Evolutionary conservation across 768 basidiomycete genomes (phyloP), one percentile per base, ranked within the genome.

Genomic region (Kwoniella bestiolae): DNA sequence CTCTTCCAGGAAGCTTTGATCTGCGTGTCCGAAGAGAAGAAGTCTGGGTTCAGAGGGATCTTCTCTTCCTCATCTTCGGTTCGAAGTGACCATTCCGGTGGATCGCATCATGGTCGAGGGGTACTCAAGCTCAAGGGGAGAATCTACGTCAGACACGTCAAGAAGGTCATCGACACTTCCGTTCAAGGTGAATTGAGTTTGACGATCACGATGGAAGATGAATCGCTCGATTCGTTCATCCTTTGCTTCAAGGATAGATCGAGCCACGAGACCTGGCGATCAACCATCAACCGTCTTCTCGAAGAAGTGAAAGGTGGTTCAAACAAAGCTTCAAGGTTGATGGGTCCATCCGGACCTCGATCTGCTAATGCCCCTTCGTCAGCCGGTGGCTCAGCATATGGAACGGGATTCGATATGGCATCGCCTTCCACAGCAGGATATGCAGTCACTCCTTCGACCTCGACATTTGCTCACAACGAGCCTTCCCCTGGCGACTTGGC

Each of bases 121-220:
- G 90, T 90, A 38, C 85, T 99, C 29, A 87, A 92, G 11, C 86
- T 98, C 44, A 97, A 96, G 77, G 96, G 96, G 0, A 85, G 94
- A 52, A 96, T 99, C 69, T 98, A 94, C 82, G 90, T 98, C 38
- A 87, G 91, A 26, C 95, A 98, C 81, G 94, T 99, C 82, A 89
- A 90, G 71, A 88, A 89, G 59, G 90, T 99, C 58, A 88, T 88
- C 29, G 90, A 93, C 64, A 88, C 88, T 34, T 89, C 89, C 2
- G 60, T 70, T 2, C 73, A 65, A 18, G 89, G 89, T 34, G 94
- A 95, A 80, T 85, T 96, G 83, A 94, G 92, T 77, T 85, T 98
- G 67, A 96, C 95, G 4, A 95, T 99, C 75, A 90, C 92, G 73
- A 97, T 99, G 94, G 92, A 94, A 82, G 95, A 98, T 78, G 92